Conservation (phyloP, 2,329 filamentous ascomycete species). For the Ramularia collo-cygni region DNA sequence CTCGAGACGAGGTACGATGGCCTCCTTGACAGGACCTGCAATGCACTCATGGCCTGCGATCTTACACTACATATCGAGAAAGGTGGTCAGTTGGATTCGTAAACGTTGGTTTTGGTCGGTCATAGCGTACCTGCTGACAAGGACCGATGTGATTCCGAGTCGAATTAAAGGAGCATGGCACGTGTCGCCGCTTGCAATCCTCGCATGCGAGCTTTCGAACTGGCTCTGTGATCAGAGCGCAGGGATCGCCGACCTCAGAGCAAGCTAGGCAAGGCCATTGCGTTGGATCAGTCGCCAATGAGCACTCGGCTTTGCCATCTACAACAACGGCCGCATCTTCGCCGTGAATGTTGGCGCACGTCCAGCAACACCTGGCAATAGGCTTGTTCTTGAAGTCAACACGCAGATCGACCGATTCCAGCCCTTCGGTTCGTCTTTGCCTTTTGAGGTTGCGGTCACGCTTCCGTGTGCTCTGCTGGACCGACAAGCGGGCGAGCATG, state of each 20-base stretch:
- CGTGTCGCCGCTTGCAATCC: conserved; percentile 25
- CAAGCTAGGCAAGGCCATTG: conserved; percentile 35
- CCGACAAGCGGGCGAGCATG: not conserved
- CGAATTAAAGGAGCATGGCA: conserved; percentile 30
- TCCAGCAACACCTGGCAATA: conserved; percentile 13
- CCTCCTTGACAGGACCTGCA: conserved; percentile 31
- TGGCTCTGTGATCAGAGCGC: conserved; percentile 31
- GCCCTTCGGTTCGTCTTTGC: not conserved
- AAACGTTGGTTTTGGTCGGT: too few species aligned
- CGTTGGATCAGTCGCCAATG: too few species aligned
- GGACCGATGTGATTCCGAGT: conserved; percentile 23
- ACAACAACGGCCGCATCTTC: not conserved
- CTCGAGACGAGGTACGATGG: conserved; percentile 15
- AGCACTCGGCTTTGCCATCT: conserved; percentile 29
- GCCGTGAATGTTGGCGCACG: conserved; percentile 6
- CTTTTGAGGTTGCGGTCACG: not conserved
- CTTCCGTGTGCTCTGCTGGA: not conserved
- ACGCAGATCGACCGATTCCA: not conserved
- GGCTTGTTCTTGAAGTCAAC: conserved; percentile 12
- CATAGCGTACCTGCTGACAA: conserved; percentile 29
- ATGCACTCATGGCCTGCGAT: conserved; percentile 25
- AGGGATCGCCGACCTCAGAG: conserved; percentile 26
- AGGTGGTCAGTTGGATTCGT: too few species aligned
- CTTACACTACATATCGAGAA: too few species aligned
- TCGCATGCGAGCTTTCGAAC: conserved; percentile 31